A percentile compares a stretch with the other conserved stretches of the same genome.
Evolutionary conservation across 495 filamentous ascomycete genomes (phyloP).

Genomic region (Neurospora tetraspora): DNA sequence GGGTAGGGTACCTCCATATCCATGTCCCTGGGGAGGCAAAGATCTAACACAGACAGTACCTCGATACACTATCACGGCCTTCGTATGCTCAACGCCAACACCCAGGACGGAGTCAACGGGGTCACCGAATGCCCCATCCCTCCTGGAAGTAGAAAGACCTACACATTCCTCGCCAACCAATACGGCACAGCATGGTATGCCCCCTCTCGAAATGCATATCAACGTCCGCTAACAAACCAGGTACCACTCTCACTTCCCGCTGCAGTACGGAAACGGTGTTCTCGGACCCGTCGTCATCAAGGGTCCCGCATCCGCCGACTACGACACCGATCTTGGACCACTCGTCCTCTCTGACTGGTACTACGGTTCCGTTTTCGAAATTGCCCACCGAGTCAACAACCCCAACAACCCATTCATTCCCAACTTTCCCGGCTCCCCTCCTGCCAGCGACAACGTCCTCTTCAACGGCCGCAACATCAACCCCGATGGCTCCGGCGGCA

Average conservation of each 20-base stretch:
- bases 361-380: conserved; percentile 19
- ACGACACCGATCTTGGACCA: conserved; percentile 42
- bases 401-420: conserved; percentile 20
- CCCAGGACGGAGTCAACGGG: conserved; percentile 34
- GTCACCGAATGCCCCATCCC: conserved; percentile 42
- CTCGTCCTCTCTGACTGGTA: conserved; percentile 36
- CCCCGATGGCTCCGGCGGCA: conserved; percentile 17
- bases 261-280: conserved; percentile 42
- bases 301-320: conserved; percentile 40
- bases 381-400: conserved; percentile 11
- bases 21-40: neutral
- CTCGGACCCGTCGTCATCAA: conserved; percentile 45
- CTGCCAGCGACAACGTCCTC: conserved; percentile 20
- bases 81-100: conserved; percentile 26
- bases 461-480: conserved; percentile 36
- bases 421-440: conserved; percentile 22
- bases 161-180: conserved; percentile 40
- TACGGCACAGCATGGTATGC: conserved; percentile 31
- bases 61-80: conserved; percentile 51
- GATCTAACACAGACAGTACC: conserved; percentile 9
- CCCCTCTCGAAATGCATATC: neutral
- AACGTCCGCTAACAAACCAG: conserved; percentile 9
- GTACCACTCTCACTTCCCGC: conserved; percentile 48
- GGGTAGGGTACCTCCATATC: conserved; percentile 10
- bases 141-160: conserved; percentile 32